Evolutionary conservation across 2,329 filamentous ascomycete genomes (phyloP).

Genomic region (Knufia petricola): DNA sequence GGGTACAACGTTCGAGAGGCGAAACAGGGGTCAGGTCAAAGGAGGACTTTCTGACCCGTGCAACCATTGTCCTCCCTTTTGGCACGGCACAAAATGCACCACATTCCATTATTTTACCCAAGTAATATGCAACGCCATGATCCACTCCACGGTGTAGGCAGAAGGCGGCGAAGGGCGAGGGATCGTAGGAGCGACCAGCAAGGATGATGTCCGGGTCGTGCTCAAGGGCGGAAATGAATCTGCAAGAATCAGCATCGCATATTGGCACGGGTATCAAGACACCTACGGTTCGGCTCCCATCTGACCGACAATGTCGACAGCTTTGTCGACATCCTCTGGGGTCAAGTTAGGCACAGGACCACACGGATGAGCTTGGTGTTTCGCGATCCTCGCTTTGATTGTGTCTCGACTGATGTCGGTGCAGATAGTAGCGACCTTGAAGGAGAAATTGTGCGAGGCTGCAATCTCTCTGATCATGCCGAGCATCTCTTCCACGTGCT

Average conservation of each 20-base stretch:
- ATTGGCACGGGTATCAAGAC: no score
- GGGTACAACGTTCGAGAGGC: conserved; percentile 36
- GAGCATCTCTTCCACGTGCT: conserved; percentile 34
- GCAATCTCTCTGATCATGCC: conserved; percentile 30
- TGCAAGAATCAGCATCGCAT: no score
- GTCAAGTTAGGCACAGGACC: no score
- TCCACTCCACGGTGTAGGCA: conserved; percentile 28
- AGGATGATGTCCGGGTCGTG: conserved; percentile 44
- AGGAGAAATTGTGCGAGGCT: no score
- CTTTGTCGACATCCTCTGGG: no score
- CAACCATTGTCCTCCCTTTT: conserved; percentile 36
- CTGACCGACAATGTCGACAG: no score
- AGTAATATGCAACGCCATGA: conserved; percentile 37
- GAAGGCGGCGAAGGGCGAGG: conserved; percentile 33
- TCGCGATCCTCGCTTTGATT: no score
- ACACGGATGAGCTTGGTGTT: no score
- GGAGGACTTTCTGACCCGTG: conserved; percentile 35
- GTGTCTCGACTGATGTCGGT: no score
- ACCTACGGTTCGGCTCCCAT: not conserved
- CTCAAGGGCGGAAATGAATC: no score
- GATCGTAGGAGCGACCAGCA: conserved; percentile 37
- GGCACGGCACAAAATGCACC: conserved; percentile 40
- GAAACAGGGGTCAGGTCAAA: conserved; percentile 41
- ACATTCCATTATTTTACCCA: conserved; percentile 50
- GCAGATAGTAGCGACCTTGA: no score